These are phyloP conservation scores for Thielaviopsis musarum DNA, from an alignment of 2,329 filamentous ascomycete species.

Conservation along the genomic window DNA sequence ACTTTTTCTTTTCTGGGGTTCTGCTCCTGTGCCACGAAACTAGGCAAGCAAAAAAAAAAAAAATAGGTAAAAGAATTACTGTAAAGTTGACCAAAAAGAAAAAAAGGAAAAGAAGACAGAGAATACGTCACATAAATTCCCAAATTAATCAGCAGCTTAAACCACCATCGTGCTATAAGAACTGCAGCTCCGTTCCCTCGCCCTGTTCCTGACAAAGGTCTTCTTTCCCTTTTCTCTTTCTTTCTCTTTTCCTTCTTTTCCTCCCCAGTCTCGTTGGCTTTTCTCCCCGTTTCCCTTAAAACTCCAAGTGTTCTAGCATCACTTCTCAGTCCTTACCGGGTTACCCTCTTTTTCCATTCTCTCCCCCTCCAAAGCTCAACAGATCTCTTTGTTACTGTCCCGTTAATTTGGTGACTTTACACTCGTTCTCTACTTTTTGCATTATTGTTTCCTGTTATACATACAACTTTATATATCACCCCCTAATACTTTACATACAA, in stretches of 20 bases:
- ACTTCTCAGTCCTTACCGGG: slow-evolving; percentile 10
- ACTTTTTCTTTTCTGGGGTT: too few relatives aligned
- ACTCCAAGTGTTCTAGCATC: background rate
- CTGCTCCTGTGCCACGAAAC: too few relatives aligned
- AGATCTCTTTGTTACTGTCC: slow-evolving; percentile 1
- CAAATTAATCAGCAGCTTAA: background rate
- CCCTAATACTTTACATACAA: slow-evolving; percentile 1
- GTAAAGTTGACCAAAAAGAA: background rate
- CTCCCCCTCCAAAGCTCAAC: slow-evolving; percentile 1
- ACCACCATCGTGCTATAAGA: background rate
- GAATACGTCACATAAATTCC: background rate
- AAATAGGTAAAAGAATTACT: background rate
- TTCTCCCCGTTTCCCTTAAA: background rate
- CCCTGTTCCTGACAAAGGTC: too few relatives aligned
- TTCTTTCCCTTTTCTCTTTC: background rate
- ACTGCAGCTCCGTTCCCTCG: background rate
- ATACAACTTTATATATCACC: background rate
- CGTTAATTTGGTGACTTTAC: slow-evolving; percentile 6
- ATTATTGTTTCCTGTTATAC: slow-evolving; percentile 3
- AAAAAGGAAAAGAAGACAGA: background rate
- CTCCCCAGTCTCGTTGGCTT: slow-evolving; percentile 11
- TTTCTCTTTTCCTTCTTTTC: slow-evolving; percentile 1
- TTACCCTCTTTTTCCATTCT: background rate
- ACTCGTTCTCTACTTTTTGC: slow-evolving; percentile 6
- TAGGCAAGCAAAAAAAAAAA: background rate